Evolutionary conservation across 2,329 filamentous ascomycete genomes (phyloP).

Genomic region (Penicillium sp.): DNA sequence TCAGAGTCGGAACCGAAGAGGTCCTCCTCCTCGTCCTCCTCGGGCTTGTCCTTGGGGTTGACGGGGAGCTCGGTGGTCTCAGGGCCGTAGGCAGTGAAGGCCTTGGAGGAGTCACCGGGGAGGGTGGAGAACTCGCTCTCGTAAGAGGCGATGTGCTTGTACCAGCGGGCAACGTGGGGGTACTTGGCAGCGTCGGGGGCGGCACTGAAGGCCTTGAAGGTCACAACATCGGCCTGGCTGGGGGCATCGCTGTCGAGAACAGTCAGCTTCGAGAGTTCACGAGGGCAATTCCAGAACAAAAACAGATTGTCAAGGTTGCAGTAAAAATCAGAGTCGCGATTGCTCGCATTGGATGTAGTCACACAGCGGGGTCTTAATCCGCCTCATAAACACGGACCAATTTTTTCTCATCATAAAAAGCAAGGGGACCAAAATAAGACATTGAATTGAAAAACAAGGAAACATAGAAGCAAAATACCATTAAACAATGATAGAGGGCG

Average conservation of each 20-base stretch:
- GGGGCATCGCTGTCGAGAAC: constrained; percentile 58
- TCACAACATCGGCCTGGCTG: constrained; percentile 93
- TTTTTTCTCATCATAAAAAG: constrained; percentile 73
- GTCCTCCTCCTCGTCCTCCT: constrained; percentile 81
- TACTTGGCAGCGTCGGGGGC: constrained; percentile 81
- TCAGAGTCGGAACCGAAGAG: constrained; percentile 93
- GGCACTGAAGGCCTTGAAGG: constrained; percentile 83
- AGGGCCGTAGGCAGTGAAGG: constrained; percentile 88
- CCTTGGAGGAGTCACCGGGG: constrained; percentile 85
- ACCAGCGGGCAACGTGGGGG: constrained; percentile 95
- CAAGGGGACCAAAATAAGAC: constrained; percentile 15
- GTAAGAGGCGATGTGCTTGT: constrained; percentile 95
- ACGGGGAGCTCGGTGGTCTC: constrained; percentile 74
- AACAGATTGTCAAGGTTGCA: constrained; percentile 7
- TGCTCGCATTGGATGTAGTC: constrained; percentile 74
- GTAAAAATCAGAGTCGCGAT: constrained; percentile 71
- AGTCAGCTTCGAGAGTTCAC: constrained; percentile 17
- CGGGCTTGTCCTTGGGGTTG: constrained; percentile 83
- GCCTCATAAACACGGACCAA: constrained; percentile 97
- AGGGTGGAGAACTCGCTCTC: constrained; percentile 90
- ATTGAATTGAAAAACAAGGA: constrained; percentile 28
- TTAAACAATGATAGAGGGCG: constrained; percentile 9
- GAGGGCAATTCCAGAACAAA: neutral
- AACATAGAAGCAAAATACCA: constrained; percentile 8
- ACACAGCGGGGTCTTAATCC: constrained; percentile 85